Evolutionary conservation across 169 alveolate species (phyloP).

Genomic region (Cryptosporidium muris): DNA sequence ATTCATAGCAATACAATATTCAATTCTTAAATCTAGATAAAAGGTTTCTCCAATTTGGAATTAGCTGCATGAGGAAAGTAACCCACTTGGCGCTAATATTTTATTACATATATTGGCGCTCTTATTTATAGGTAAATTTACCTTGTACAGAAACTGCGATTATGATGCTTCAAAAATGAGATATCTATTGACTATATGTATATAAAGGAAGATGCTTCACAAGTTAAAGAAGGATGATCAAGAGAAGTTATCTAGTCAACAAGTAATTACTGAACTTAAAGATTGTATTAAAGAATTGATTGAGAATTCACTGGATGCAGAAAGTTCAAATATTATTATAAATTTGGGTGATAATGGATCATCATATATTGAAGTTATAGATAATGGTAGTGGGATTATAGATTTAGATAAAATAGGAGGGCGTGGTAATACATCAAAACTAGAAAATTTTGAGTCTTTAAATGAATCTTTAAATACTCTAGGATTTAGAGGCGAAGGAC

Average conservation of each 20-base stretch:
- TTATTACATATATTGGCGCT: no score
- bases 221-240: constrained; percentile 51
- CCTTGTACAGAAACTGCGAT: no score
- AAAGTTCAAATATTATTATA: constrained; percentile 84
- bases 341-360: constrained; percentile 87
- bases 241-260: constrained; percentile 70
- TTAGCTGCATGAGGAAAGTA: no score
- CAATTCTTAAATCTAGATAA: no score
- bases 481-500: constrained; percentile 96
- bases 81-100: no score
- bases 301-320: constrained; percentile 94
- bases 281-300: constrained; percentile 90
- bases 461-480: constrained; percentile 84
- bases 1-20: no score
- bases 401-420: constrained; percentile 74
- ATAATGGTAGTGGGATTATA: constrained; percentile 92
- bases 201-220: constrained; percentile 5
- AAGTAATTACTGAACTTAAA: constrained; percentile 72
- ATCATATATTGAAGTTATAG: constrained; percentile 88
- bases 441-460: constrained; percentile 88
- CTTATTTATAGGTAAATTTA: no score
- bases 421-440: constrained; percentile 93
- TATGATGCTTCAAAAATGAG: no score
- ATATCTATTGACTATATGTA: background rate
- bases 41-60: no score